These are phyloP conservation scores for Quercus parvula DNA, from an alignment of 306 rosid species.

Conservation along the genomic window DNA sequence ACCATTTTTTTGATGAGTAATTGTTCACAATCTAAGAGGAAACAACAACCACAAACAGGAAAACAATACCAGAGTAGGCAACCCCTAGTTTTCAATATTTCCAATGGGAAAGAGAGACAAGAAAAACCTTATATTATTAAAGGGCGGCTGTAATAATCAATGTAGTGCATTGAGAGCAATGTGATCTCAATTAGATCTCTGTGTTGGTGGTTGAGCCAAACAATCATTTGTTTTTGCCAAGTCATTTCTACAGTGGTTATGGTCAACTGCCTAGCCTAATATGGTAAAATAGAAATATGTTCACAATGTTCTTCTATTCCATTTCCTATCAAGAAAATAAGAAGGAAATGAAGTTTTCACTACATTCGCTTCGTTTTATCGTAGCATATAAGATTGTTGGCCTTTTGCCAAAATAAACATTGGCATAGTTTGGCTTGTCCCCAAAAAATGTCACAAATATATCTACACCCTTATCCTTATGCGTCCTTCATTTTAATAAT, in stretches of 20 bases:
- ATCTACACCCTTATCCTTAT: background rate
- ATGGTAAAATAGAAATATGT: too few relatives aligned
- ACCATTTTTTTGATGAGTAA: too few relatives aligned
- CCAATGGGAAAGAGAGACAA: background rate
- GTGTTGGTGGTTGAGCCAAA: background rate
- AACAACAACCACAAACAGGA: too few relatives aligned
- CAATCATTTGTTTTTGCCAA: too few relatives aligned
- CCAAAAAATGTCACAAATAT: background rate
- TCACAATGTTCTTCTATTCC: too few relatives aligned
- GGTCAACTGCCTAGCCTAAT: too few relatives aligned
- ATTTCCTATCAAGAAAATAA: too few relatives aligned
- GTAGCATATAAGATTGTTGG: background rate
- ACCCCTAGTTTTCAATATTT: background rate
- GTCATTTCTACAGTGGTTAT: background rate
- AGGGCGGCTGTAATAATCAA: conserved; percentile 17
- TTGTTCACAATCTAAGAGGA: too few relatives aligned
- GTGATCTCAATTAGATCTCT: background rate
- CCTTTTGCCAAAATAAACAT: background rate
- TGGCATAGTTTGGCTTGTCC: background rate
- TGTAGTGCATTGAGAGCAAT: background rate
- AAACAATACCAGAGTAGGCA: background rate
- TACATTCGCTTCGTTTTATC: background rate
- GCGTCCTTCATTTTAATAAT: too few relatives aligned
- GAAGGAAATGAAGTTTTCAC: too few relatives aligned
- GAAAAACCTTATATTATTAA: background rate